Percentiles rank a stretch among this genome's conserved stretches.
These are phyloP conservation scores for Lactarius akahatsu DNA, from an alignment of 768 basidiomycete genomes.

Conservation along the genomic window DNA sequence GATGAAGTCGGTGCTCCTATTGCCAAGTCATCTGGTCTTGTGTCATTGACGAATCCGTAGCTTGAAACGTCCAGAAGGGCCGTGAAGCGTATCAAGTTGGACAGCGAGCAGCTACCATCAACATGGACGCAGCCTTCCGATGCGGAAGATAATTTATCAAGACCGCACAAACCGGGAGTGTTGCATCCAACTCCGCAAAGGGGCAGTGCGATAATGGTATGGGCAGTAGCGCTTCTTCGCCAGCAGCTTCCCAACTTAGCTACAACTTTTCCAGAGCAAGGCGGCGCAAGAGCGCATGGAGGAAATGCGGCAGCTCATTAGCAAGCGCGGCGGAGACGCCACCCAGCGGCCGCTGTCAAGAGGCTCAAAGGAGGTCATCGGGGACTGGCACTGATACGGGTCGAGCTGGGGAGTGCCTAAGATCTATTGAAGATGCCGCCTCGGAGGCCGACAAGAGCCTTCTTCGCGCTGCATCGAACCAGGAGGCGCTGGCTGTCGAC, in stretches of 20 bases:
- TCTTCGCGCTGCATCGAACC: constrained; percentile 48
- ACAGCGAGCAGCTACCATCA: constrained; percentile 47
- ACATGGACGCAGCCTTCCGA: constrained; percentile 25
- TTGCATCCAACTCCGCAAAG: constrained; percentile 48
- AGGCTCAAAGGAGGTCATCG: constrained; percentile 35
- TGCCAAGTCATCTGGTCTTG: not conserved
- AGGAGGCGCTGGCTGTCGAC: constrained; percentile 54
- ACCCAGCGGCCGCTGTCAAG: constrained; percentile 30
- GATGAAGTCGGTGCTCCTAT: constrained; percentile 56
- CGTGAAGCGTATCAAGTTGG: constrained; percentile 73
- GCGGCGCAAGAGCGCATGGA: constrained; percentile 78
- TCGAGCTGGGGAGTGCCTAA: constrained; percentile 39
- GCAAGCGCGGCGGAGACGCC: constrained; percentile 53
- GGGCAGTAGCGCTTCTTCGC: constrained; percentile 38
- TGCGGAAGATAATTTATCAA: constrained; percentile 32
- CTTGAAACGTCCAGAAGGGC: constrained; percentile 67
- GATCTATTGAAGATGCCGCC: constrained; percentile 52
- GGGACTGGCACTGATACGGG: constrained; percentile 26
- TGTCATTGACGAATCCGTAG: constrained; percentile 40
- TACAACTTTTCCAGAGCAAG: constrained; percentile 48
- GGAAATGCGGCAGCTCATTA: constrained; percentile 78
- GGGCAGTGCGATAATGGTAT: constrained; percentile 31
- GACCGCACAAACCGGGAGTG: constrained; percentile 56
- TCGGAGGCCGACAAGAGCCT: constrained; percentile 60
- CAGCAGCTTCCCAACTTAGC: constrained; percentile 2